Conservation (phyloP, 2,329 filamentous ascomycete species). For the Thermothelomyces thermophilus region DNA sequence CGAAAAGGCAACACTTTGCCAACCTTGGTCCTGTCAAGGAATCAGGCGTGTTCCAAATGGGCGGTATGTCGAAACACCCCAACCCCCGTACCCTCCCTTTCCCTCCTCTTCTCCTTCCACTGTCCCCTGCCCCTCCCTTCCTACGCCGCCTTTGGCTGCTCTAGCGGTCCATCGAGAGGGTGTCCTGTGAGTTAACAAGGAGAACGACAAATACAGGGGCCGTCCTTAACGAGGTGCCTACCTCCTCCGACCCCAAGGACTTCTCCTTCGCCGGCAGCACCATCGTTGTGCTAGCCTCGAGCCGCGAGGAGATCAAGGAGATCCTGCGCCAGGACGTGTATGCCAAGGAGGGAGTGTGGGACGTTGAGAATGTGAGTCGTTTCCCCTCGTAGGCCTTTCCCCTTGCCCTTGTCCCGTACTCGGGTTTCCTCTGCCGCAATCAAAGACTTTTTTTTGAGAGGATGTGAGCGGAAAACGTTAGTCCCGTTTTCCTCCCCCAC, state of each 20-base stretch:
- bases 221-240: slow-evolving; percentile 58
- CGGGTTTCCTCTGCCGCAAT: neutral
- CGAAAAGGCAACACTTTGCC: slow-evolving; percentile 46
- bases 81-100: slow-evolving; percentile 3
- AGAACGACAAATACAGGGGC: slow-evolving; percentile 46
- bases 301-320: slow-evolving; percentile 62
- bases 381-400: slow-evolving; percentile 29
- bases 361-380: slow-evolving; percentile 56
- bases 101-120: neutral
- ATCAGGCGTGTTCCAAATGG: slow-evolving; percentile 55
- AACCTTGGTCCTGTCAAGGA: slow-evolving; percentile 47
- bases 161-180: too few relatives aligned
- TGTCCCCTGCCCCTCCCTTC: neutral
- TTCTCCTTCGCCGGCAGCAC: slow-evolving; percentile 70
- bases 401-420: slow-evolving; percentile 23
- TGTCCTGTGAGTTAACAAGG: too few relatives aligned
- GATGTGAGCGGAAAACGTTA: too few relatives aligned
- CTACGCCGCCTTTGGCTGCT: neutral
- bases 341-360: slow-evolving; percentile 67
- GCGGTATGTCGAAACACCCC: slow-evolving; percentile 43
- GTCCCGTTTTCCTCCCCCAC: too few relatives aligned
- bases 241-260: slow-evolving; percentile 49
- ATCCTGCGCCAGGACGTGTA: slow-evolving; percentile 68
- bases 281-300: slow-evolving; percentile 59
- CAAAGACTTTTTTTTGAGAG: too few relatives aligned